Conservation (phyloP, 108 stramenopile species). For the Nitzschia sp. region DNA sequence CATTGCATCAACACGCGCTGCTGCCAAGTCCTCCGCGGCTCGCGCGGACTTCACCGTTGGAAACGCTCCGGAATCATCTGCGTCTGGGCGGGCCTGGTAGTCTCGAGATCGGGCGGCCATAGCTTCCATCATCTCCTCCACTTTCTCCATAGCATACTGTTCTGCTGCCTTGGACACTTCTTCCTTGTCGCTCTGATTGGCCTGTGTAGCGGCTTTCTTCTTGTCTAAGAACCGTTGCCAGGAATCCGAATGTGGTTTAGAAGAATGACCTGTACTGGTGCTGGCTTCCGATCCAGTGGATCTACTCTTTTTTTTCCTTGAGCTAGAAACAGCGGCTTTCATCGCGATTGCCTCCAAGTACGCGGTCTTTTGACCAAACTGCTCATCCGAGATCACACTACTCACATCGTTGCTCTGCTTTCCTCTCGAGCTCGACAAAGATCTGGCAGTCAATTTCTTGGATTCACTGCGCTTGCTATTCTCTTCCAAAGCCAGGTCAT, state of each 20-base stretch:
- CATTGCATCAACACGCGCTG: slow-evolving; percentile 70
- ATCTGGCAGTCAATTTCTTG: slow-evolving; percentile 1
- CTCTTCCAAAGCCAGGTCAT: slow-evolving; percentile 2
- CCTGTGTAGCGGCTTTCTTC: slow-evolving; percentile 25
- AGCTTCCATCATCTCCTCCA: slow-evolving; percentile 71
- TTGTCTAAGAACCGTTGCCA: slow-evolving; percentile 36
- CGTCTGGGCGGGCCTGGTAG: slow-evolving; percentile 13
- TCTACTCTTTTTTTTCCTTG: slow-evolving; percentile 27
- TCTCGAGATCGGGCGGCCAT: slow-evolving; percentile 20
- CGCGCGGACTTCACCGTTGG: slow-evolving; percentile 11
- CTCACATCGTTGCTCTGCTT: slow-evolving; percentile 27
- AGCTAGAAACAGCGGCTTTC: slow-evolving; percentile 56
- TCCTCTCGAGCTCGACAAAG: slow-evolving; percentile 17
- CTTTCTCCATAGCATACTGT: slow-evolving; percentile 56
- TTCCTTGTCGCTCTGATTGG: slow-evolving; percentile 11
- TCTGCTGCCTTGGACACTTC: slow-evolving; percentile 53
- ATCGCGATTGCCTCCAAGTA: slow-evolving; percentile 71
- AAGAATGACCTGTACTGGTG: neutral
- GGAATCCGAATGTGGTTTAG: slow-evolving; percentile 24
- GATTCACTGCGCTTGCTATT: slow-evolving; percentile 1
- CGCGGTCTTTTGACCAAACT: slow-evolving; percentile 62
- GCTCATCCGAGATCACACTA: slow-evolving; percentile 49
- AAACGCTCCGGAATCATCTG: slow-evolving; percentile 38
- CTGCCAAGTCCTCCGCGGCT: slow-evolving; percentile 60
- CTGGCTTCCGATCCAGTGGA: slow-evolving; percentile 18